Evolutionary conservation across 139 green algal genomes (phyloP), one percentile per base, ranked within the genome.

Genomic region (Micractinium sp.): DNA sequence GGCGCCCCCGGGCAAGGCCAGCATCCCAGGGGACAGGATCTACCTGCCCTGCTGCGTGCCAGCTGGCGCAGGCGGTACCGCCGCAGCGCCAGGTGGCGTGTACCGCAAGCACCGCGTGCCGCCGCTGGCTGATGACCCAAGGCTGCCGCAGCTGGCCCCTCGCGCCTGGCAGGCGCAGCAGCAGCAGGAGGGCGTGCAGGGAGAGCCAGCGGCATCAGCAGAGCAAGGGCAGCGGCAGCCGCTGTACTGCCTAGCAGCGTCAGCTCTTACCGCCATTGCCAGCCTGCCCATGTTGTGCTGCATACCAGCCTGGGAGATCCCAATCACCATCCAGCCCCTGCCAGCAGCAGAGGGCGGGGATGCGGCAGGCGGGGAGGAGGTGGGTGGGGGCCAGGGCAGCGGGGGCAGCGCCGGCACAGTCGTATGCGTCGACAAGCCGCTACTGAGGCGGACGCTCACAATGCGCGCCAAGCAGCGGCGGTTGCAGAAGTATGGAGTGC

Each of bases 401-500:
- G 29, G 66, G 20, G 20, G 20, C n/a, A 3, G 41, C 38, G 66
- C n/a, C 13, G 38, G 39, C 14, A 67, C 1, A 33, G 18, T 80
- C 0, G 73, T 91, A 19, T 93, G 75, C 23, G 3, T 93, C 18
- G 76, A 87, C 5, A 93, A 93, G 81, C 91, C 91, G 27, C 38
- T 93, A 47, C 60, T 84, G n/a, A 63, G 38, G 60, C 78, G 90
- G 22, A 27, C 22, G 33, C 29, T 87, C 22, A 81, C n/a, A 0
- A 36, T 86, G 82, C 88, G 91, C 1, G 76, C 82, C 36, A 85
- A 85, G 71, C 91, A 93, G 77, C 60, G 74, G 47, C 84, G 91
- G 19, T 67, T 93, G 56, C 90, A 93, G 36, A 93, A 92, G 74
- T 93, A 93, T 73, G 90, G 83, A 2, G 74, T 92, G 35, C 82